Evolutionary conservation across 2,329 filamentous ascomycete species (phyloP), one percentile per base, ranked within the genome.

Genomic region (Colletotrichum orchidophilum): DNA sequence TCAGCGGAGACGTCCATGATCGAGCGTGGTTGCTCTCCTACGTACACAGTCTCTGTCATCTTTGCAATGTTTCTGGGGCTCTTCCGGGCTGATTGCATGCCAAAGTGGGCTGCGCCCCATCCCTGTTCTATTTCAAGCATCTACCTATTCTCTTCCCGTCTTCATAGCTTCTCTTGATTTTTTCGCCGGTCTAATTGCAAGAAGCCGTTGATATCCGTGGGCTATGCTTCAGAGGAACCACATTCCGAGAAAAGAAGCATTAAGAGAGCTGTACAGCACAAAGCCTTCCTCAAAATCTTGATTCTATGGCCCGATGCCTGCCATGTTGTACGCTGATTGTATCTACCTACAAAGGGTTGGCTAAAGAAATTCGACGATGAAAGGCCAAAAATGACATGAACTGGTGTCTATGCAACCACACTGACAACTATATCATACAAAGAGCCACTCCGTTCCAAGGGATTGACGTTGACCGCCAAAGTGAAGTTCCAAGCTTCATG

Each of bases 1-100:
- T 15, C 15, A 78, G 55, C 68, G 68, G 78, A 78, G 73, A 50
- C 60, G 62, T 63, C 74, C 27, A 39, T 35, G 62, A 27, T 35
- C 58, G 66, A 50, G 31, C 35, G 8, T 31, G 55, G 61, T 71
- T 62, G 49, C 26, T 12, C 31, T 8, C 39, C 39, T 52, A 46
- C 39, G 39, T 24, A 61, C 18, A 33, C 39, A 39, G 31, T 55
- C 50, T 58, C 50, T 58, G n/a, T 27, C 11, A 31, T 26, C 27
- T 52, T 31, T 3, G 5, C n/a, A 18, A n/a, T 52, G 21, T 52
- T 65, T 6, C 27, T 31, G 11, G 50, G 26, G 27, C 6, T 5
- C n/a, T 49, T 24, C 18, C 21, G 63, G 68, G 26, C 39, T 67
- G 39, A 54, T 50, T 62, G 68, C 63, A 70, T 66, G 57, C 35